phyloP scores from a whole-genome alignment of 495 filamentous ascomycete species.

The Aspergillus leporis region DNA sequence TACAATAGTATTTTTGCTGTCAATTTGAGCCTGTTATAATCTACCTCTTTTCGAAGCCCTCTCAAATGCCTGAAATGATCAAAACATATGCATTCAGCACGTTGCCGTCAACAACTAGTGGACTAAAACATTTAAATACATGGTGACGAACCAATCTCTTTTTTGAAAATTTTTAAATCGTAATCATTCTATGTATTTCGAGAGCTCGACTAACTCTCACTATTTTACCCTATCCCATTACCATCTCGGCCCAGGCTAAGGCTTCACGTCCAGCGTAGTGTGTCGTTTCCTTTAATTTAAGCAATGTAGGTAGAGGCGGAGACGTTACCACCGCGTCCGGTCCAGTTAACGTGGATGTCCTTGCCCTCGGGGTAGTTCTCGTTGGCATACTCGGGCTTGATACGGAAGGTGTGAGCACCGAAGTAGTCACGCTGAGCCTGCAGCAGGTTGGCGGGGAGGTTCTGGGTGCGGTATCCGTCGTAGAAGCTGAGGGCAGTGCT shows the following conservation, averaged over 20 bases:
- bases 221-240: constrained; percentile 15
- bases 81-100: constrained; percentile 4
- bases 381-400: constrained; percentile 89
- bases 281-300: constrained; percentile 52
- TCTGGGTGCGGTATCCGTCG: constrained; percentile 93
- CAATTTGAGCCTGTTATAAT: too few species aligned
- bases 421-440: constrained; percentile 99
- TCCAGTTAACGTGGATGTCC: constrained; percentile 99
- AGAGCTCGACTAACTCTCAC: constrained; percentile 15
- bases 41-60: neutral
- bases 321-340: constrained; percentile 93
- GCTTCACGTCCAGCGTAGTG: constrained; percentile 33
- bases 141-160: constrained; percentile 12
- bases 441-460: constrained; percentile 94
- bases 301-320: constrained; percentile 96
- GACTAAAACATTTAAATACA: constrained; percentile 25
- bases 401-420: constrained; percentile 95
- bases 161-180: constrained; percentile 10
- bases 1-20: too few species aligned
- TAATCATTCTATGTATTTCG: constrained; percentile 28
- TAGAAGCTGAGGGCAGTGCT: constrained; percentile 96
- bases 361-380: constrained; percentile 81
- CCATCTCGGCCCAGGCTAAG: constrained; percentile 13
- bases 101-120: constrained; percentile 9
- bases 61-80: neutral